Base-by-base conservation (phyloP, 495 filamentous ascomycete genomes). In the Penicillium nucicola region DNA sequence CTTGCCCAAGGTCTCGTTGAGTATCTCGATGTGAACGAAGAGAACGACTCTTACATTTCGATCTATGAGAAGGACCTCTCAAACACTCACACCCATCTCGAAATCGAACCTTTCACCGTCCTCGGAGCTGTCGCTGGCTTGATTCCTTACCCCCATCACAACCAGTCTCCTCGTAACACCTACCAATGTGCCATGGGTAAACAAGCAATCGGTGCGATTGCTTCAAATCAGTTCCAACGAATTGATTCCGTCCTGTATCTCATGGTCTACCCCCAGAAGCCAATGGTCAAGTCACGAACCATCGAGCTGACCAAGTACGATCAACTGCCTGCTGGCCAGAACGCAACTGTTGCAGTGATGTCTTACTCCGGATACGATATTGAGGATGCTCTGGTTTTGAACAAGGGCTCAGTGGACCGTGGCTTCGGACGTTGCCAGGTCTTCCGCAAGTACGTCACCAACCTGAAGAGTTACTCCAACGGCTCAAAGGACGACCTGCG, bases 181-280 rank as follows among this genome's bases (percentile, higher is more conserved):
- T 99, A 99, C 63, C 93, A 98, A 74, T 97, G 95, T 68, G 93
- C 93, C 69, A 99, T 99, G 93, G 93, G 93, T 77, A 99, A 99
- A 71, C 93, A 99, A 87, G 93, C 93, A 14, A 97, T 99, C 66
- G 93, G 93, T 42, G 90, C 92, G 15, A 96, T 97, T 65, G 92
- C 92, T 11, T 90, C 93, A 54, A 99, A 99, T 61, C 95, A 97
- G 67, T 95, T 96, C 73, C 83, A 88, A 51, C 85, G 93, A 18
- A 93, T 99, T 65, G 93, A 99, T 61, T 96, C 91, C 3, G 79
- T 97, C 23, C 82, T 97, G 15, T 96, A 97, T 60, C 84, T 95
- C 4, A 90, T 97, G 78, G 92, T 97, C 14, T 99, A 99, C 62
- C 93, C 93, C 2, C 93, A 99, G 58, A 89, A 96, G 56, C 93